A percentile compares a stretch with the other conserved stretches of the same genome.
Evolutionary conservation across 1,284 basidiomycete genomes (phyloP).

Genomic region (Moniliophthora roreri): DNA sequence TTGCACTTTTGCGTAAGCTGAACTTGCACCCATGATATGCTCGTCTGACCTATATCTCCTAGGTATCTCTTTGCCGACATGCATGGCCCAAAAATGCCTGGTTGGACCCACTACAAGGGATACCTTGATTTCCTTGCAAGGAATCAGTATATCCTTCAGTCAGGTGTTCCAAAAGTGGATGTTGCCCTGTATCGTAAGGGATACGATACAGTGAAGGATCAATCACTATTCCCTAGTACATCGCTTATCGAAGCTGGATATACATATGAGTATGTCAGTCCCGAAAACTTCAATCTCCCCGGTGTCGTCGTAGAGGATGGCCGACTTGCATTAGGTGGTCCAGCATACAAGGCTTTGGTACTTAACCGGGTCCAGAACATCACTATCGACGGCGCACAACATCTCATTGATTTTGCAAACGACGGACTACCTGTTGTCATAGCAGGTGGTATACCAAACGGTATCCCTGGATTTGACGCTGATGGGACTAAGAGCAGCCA

Average conservation of each 20-base stretch:
- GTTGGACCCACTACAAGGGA: constrained; percentile 16
- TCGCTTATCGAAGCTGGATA: constrained; percentile 17
- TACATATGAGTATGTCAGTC: constrained; percentile 21
- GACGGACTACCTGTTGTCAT: constrained; percentile 13
- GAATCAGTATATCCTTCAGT: constrained; percentile 19
- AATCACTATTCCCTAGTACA: constrained; percentile 14
- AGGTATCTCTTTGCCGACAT: constrained; percentile 13
- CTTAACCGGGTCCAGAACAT: constrained; percentile 13
- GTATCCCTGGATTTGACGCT: constrained; percentile 17
- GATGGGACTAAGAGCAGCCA: constrained; percentile 13
- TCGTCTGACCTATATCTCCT: background rate
- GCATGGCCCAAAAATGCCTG: constrained; percentile 17
- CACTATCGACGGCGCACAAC: constrained; percentile 15
- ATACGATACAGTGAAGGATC: constrained; percentile 11
- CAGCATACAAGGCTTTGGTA: constrained; percentile 20
- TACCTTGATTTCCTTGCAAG: constrained; percentile 18
- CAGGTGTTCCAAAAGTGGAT: constrained; percentile 18
- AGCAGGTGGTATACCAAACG: constrained; percentile 12
- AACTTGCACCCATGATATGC: background rate
- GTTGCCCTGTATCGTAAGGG: constrained; percentile 18
- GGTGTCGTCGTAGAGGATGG: constrained; percentile 16
- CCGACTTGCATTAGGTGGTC: constrained; percentile 16
- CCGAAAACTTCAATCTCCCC: constrained; percentile 19
- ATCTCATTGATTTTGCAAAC: constrained; percentile 13
- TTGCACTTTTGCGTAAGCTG: constrained; percentile 5